phyloP scores from a whole-genome alignment of 1,284 basidiomycete genomes.

The Ustilago lituana region DNA sequence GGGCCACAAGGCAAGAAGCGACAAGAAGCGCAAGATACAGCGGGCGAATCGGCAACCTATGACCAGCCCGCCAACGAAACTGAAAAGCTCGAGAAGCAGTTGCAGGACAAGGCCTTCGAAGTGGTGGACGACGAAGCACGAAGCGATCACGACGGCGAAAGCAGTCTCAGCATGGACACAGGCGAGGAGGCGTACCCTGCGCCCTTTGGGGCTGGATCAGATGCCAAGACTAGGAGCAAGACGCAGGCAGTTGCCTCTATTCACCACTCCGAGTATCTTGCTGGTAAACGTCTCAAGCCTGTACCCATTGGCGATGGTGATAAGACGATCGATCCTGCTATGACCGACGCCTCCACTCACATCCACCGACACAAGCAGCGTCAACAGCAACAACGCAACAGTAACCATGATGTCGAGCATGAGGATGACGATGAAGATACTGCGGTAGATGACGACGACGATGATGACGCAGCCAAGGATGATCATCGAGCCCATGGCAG shows the following conservation, averaged over 20 bases:
- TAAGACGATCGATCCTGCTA: conserved; percentile 29
- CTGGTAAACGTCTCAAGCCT: conserved; percentile 28
- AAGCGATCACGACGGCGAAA: conserved; percentile 12
- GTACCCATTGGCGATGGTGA: conserved; percentile 23
- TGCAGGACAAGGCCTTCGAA: conserved; percentile 18
- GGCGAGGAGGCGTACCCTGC: conserved; percentile 52
- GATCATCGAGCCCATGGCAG: neutral
- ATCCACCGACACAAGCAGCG: conserved; percentile 19
- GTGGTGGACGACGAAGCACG: conserved; percentile 25
- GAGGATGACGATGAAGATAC: conserved; percentile 16
- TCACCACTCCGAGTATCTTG: conserved; percentile 36
- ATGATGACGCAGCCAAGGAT: conserved; percentile 2
- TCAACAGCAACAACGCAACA: conserved; percentile 11
- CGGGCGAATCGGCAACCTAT: neutral
- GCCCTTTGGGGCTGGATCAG: conserved; percentile 37
- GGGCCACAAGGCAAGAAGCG: conserved; percentile 32
- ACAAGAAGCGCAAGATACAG: conserved; percentile 22
- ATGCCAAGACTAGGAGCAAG: conserved; percentile 11
- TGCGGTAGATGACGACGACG: conserved; percentile 19
- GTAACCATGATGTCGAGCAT: neutral
- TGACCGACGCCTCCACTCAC: conserved; percentile 37
- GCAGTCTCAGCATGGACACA: conserved; percentile 10
- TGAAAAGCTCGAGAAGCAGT: conserved; percentile 29
- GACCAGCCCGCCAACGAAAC: conserved; percentile 22
- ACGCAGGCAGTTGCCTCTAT: conserved; percentile 29